Percentiles rank a stretch among this genome's conserved stretches.
phyloP scores from a whole-genome alignment of 2,329 filamentous ascomycete species.

The Shiraia sp. region DNA sequence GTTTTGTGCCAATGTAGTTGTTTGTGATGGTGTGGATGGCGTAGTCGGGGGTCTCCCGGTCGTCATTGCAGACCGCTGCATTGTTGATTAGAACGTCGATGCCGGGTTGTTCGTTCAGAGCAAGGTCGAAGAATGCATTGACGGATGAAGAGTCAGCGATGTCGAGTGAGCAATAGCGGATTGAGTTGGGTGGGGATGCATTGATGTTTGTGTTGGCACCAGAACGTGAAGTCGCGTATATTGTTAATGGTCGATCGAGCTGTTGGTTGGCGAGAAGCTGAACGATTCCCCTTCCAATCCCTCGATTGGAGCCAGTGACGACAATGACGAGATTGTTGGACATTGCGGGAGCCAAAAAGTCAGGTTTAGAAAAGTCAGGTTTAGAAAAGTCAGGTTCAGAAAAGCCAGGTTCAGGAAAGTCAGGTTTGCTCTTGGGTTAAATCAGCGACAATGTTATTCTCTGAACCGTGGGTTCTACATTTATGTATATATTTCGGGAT shows the following conservation, averaged over 20 bases:
- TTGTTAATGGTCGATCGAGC: slow-evolving; percentile 12
- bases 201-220: slow-evolving; percentile 15
- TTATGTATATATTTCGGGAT: too few relatives aligned
- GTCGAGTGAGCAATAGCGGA: slow-evolving; percentile 20
- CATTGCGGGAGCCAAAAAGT: too few relatives aligned
- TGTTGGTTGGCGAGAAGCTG: slow-evolving; percentile 21
- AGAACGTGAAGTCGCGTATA: slow-evolving; percentile 25
- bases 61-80: slow-evolving; percentile 22
- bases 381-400: too few relatives aligned
- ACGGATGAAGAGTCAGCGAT: slow-evolving; percentile 17
- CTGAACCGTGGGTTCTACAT: too few relatives aligned
- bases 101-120: slow-evolving; percentile 3
- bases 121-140: slow-evolving; percentile 10
- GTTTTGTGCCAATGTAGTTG: slow-evolving; percentile 22
- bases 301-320: slow-evolving; percentile 27
- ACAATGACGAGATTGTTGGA: slow-evolving; percentile 17
- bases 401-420: too few relatives aligned
- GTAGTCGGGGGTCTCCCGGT: slow-evolving; percentile 10
- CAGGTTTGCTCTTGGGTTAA: too few relatives aligned
- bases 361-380: too few relatives aligned
- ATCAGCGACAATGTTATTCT: too few relatives aligned
- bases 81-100: slow-evolving; percentile 29
- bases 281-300: slow-evolving; percentile 26
- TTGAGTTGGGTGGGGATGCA: slow-evolving; percentile 6
- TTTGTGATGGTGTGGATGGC: slow-evolving; percentile 13